Evolutionary conservation across 2,329 filamentous ascomycete genomes (phyloP).

Genomic region (Beauveria scarabaeidicola): DNA sequence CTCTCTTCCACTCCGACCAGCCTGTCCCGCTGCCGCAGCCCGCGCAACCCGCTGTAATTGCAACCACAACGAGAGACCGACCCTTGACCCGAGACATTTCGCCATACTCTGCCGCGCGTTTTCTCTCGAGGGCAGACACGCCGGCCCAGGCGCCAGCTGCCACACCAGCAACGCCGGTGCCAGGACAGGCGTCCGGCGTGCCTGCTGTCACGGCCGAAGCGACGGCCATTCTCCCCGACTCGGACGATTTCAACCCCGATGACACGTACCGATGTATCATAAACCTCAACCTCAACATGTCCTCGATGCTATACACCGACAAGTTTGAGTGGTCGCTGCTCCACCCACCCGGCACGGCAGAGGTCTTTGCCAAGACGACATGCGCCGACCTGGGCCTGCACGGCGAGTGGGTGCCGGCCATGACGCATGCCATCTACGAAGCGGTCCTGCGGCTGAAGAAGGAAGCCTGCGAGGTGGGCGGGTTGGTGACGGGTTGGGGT

Average conservation of each 20-base stretch:
- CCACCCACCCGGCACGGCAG: constrained; percentile 83
- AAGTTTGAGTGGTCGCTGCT: constrained; percentile 97
- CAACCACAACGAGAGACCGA: constrained; percentile 16
- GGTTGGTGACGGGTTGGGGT: constrained; percentile 66
- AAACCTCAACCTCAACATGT: constrained; percentile 80
- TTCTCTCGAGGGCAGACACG: constrained; percentile 45
- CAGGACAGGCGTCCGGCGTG: constrained; percentile 27
- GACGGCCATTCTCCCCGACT: constrained; percentile 49
- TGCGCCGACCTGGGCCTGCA: constrained; percentile 84
- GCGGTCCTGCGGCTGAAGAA: constrained; percentile 89
- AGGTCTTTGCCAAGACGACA: constrained; percentile 85
- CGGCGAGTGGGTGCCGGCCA: constrained; percentile 88
- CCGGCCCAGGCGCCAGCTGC: constrained; percentile 45
- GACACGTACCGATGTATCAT: constrained; percentile 94
- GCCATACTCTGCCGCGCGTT: constrained; percentile 26
- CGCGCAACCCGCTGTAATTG: constrained; percentile 13
- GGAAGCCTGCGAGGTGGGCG: constrained; percentile 87
- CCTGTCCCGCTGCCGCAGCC: constrained; percentile 4
- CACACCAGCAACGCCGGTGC: constrained; percentile 40
- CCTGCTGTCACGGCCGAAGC: constrained; percentile 62
- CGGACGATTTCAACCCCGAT: constrained; percentile 76
- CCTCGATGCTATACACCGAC: constrained; percentile 88
- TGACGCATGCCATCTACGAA: constrained; percentile 96
- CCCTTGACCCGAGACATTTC: constrained; percentile 30
- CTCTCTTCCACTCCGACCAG: constrained; percentile 66